phyloP scores from a whole-genome alignment of 305 asterid species.

The Fraxinus velutina region DNA sequence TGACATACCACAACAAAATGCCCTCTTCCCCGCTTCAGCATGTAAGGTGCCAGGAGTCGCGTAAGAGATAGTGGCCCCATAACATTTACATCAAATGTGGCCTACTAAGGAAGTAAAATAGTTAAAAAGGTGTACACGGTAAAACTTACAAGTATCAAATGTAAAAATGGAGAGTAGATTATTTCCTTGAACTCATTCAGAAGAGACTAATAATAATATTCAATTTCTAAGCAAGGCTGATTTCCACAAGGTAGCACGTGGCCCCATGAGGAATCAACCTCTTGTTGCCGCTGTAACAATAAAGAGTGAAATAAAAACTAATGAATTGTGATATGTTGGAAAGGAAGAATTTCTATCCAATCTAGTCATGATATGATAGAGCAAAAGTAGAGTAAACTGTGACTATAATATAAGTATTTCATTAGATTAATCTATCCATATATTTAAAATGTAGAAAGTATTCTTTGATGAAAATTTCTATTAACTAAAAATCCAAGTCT shows the following conservation, averaged over 20 bases:
- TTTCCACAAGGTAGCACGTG: background rate
- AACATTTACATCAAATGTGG: constrained; percentile 76
- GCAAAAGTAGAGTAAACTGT: background rate
- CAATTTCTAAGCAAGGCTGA: background rate
- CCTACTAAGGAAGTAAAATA: constrained; percentile 46
- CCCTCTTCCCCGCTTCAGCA: constrained; percentile 88
- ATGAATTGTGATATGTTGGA: background rate
- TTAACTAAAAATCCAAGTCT: background rate
- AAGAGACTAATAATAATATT: background rate
- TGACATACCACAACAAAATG: constrained; percentile 88
- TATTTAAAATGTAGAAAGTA: background rate
- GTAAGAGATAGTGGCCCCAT: constrained; percentile 88
- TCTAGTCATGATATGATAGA: background rate
- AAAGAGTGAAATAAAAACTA: background rate
- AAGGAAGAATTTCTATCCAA: background rate
- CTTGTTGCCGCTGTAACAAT: background rate
- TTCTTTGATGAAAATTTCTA: background rate
- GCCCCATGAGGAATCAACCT: background rate
- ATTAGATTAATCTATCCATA: background rate
- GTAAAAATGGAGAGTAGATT: background rate
- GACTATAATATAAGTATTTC: background rate
- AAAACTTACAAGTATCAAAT: background rate
- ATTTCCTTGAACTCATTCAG: background rate
- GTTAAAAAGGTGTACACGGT: background rate
- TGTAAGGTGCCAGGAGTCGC: constrained; percentile 57